phyloP scores from a whole-genome alignment of 2,329 filamentous ascomycete species.

The Aspergillus melleus region DNA sequence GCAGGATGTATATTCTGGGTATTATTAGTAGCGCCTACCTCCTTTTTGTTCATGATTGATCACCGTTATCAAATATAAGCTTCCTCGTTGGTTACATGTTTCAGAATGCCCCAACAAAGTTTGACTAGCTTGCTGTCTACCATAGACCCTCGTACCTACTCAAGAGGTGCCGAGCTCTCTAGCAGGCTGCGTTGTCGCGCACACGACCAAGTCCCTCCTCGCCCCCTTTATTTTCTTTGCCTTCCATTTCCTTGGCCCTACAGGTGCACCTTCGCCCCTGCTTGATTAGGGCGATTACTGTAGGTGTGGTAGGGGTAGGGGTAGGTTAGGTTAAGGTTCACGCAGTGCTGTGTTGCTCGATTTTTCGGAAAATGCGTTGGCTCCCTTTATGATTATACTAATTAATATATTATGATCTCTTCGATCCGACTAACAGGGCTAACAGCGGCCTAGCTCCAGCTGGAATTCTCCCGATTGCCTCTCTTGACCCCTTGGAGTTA shows the following conservation, averaged over 20 bases:
- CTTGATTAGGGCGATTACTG: background rate
- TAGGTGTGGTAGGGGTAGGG: too few species aligned
- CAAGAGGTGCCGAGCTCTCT: too few species aligned
- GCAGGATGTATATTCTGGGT: background rate
- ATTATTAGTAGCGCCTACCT: background rate
- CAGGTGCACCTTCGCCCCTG: background rate
- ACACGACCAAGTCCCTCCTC: background rate
- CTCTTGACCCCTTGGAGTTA: background rate
- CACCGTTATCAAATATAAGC: background rate
- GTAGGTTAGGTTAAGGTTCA: background rate
- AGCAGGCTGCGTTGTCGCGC: background rate
- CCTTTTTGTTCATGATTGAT: background rate
- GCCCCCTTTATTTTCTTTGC: background rate
- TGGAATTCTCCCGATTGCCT: constrained; percentile 4
- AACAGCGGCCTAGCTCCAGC: background rate
- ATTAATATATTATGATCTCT: background rate
- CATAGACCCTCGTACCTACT: background rate
- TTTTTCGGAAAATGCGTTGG: background rate
- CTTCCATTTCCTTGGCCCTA: background rate
- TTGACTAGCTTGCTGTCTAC: background rate
- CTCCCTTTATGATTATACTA: too few species aligned
- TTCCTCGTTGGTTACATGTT: constrained; percentile 1
- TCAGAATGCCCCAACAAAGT: background rate
- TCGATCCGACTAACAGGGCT: background rate
- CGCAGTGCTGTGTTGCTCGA: background rate